These are phyloP conservation scores for Trichoderma erinaceum DNA, from an alignment of 495 filamentous ascomycete genomes.

Conservation along the genomic window DNA sequence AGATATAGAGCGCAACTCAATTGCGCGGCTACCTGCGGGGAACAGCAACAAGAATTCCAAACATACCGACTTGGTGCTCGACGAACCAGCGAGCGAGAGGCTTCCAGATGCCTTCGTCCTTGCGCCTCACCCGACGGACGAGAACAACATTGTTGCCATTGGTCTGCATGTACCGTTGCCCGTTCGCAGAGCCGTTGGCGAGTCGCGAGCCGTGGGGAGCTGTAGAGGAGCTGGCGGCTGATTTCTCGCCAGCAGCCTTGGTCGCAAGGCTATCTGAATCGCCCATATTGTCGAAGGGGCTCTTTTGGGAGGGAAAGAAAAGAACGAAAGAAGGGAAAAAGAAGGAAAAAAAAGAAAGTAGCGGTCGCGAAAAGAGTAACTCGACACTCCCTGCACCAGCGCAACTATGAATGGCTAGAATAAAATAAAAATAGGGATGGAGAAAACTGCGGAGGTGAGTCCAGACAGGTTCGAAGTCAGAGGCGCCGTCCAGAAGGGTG, in stretches of 20 bases:
- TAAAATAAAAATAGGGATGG: conserved; percentile 6
- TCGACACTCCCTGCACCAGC: background rate
- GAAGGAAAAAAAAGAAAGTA: background rate
- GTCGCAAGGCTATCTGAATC: background rate
- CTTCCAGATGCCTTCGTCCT: conserved; percentile 38
- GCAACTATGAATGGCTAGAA: background rate
- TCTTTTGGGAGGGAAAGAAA: background rate
- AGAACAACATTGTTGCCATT: conserved; percentile 38
- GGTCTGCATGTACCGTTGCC: conserved; percentile 43
- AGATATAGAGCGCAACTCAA: background rate
- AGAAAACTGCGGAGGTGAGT: background rate
- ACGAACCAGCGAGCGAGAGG: conserved; percentile 44
- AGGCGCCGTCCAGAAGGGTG: background rate
- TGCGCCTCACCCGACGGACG: conserved; percentile 41
- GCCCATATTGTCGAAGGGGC: conserved; percentile 6
- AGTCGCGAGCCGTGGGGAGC: conserved; percentile 19
- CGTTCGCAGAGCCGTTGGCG: conserved; percentile 29
- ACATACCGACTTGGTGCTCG: conserved; percentile 49
- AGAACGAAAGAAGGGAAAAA: background rate
- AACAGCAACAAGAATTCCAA: background rate
- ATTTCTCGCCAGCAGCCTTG: background rate
- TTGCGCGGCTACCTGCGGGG: background rate
- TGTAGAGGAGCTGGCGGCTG: conserved; percentile 17
- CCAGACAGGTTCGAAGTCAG: background rate
- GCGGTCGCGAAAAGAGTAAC: no score